Base-by-base conservation (phyloP, 1,284 basidiomycete genomes). In the Austroboletus novae-zelandiae region DNA sequence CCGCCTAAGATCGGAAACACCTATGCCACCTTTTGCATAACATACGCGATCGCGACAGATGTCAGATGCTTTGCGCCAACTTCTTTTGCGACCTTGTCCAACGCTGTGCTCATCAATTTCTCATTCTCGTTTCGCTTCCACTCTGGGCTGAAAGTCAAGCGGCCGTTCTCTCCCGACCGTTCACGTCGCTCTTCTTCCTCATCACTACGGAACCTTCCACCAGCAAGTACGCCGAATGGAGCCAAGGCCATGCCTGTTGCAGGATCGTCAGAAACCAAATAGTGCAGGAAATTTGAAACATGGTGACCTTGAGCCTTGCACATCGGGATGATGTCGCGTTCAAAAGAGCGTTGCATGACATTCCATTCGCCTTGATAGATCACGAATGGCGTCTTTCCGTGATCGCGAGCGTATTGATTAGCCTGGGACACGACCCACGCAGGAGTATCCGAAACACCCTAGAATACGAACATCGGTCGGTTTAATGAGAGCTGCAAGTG, bases 321-420 rank as follows among this genome's bases (percentile, higher is more conserved):
- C 69, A 81, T 80, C 2, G 77, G 78, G 30, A 81, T 69, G 47
- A 81, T 78, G 8, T 81, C 79, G 5, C 77, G 65, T 64, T 80
- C 78, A 43, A 79, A 71, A 32, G 71, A 70, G 15, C 78, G 71
- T 10, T 64, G 42, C 47, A 77, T 63, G 17, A 78, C 67, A 51
- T 69, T 78, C 78, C 79, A 81, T 23, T 57, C 55, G 15, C 79
- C 79, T 57, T 81, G 78, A 56, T 81, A 81, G 52, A 81, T 69
- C 4, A 71, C 67, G 56, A 81, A 81, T 1, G 75, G 77, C 0
- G 75, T 73, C 58, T 77, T 71, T 13, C 73, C 75, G 37, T 73
- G 67, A 27, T 72, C 66, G 4, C 69, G 55, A 1, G 69, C 69
- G 32, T 71, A 74, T 42, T 68, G 66, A 46, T 74, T 73, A 11